These are phyloP conservation scores for Myxozyma geophila DNA, from an alignment of 805 yeast genomes.

Conservation along the genomic window DNA sequence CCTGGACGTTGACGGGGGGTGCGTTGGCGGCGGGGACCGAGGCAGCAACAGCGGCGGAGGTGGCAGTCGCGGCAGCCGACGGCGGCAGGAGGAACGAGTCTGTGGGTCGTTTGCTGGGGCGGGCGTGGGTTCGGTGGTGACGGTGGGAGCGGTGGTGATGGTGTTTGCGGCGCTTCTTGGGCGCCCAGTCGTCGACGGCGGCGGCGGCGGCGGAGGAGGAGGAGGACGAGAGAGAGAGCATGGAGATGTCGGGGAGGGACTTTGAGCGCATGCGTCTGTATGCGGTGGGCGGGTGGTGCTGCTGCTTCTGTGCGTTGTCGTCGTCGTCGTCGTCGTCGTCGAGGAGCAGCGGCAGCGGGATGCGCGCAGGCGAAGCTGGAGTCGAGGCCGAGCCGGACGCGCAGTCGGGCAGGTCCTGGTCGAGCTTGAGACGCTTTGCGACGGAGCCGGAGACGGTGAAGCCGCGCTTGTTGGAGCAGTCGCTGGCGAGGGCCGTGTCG, in stretches of 20 bases:
- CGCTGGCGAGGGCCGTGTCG: background rate
- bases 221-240: slow-evolving; percentile 15
- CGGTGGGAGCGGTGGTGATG: slow-evolving; percentile 21
- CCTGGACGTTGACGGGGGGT: slow-evolving; percentile 84
- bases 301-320: background rate
- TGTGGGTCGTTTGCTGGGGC: slow-evolving; percentile 17
- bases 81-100: slow-evolving; percentile 16
- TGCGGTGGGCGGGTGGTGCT: slow-evolving; percentile 18
- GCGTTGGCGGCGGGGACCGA: slow-evolving; percentile 17
- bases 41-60: slow-evolving; percentile 1
- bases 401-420: slow-evolving; percentile 11
- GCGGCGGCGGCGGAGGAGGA: too few relatives aligned
- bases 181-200: slow-evolving; percentile 12
- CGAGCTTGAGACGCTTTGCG: slow-evolving; percentile 12
- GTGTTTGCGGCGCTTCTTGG: slow-evolving; percentile 4
- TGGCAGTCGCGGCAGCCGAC: background rate
- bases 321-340: background rate
- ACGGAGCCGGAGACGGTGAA: slow-evolving; percentile 7
- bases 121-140: slow-evolving; percentile 19
- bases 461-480: slow-evolving; percentile 11
- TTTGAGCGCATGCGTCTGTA: slow-evolving; percentile 35
- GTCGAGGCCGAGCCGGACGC: background rate
- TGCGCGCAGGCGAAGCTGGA: slow-evolving; percentile 1
- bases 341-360: background rate
- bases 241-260: slow-evolving; percentile 32